A percentile compares a stretch with the other conserved stretches of the same genome.
Evolutionary conservation across 2,329 filamentous ascomycete species (phyloP).

Genomic region (Elsinoe necatrix): DNA sequence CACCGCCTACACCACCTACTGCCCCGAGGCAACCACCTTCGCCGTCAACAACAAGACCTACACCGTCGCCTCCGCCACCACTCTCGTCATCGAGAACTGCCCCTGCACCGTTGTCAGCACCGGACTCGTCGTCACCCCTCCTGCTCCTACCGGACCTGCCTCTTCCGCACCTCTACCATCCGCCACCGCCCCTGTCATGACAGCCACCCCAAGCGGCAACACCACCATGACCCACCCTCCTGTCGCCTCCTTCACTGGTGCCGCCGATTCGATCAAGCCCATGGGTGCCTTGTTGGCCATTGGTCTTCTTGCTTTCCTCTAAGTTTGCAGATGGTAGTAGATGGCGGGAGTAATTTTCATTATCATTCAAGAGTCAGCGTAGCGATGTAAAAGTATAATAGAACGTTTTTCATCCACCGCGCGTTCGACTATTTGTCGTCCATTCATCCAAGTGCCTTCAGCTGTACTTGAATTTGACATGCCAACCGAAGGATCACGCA

Average conservation of each 20-base stretch:
- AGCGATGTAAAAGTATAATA: background rate
- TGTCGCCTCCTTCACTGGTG: background rate
- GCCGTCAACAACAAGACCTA: constrained; percentile 15
- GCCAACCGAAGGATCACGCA: no score
- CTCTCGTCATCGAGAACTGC: constrained; percentile 13
- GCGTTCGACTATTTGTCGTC: no score
- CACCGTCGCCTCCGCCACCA: constrained; percentile 16
- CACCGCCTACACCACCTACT: constrained; percentile 15
- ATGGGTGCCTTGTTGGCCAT: background rate
- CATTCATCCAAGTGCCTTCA: no score
- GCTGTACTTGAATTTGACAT: no score
- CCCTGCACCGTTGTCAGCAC: constrained; percentile 14
- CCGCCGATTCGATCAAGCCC: background rate
- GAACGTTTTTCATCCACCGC: background rate
- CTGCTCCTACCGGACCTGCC: background rate
- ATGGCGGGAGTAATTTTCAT: background rate
- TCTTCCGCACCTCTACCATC: background rate
- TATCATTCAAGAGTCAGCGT: background rate
- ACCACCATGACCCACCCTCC: background rate
- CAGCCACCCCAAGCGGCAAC: background rate
- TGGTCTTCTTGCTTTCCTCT: constrained; percentile 1
- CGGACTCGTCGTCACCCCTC: background rate
- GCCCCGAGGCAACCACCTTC: constrained; percentile 13
- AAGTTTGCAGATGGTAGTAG: background rate
- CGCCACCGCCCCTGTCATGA: constrained; percentile 3